These are phyloP conservation scores for Paecilomyces sp. DNA, from an alignment of 2,329 filamentous ascomycete species.

Conservation along the genomic window DNA sequence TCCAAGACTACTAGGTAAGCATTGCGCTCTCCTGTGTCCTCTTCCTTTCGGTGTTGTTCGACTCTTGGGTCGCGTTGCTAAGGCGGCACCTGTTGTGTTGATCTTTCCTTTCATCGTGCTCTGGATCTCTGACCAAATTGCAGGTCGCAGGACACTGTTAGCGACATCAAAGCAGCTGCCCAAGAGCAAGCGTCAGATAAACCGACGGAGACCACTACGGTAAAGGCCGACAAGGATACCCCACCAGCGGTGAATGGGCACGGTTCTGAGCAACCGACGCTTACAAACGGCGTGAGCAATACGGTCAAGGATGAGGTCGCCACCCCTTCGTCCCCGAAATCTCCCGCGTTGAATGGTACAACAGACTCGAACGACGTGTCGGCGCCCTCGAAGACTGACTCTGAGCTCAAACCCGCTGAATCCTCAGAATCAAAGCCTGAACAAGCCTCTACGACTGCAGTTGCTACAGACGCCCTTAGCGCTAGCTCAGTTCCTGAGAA, in stretches of 20 bases:
- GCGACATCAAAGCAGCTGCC: conserved; percentile 17
- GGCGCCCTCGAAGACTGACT: neutral
- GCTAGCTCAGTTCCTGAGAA: neutral
- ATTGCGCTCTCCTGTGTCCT: neutral
- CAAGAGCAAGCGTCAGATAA: conserved; percentile 8
- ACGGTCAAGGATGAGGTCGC: conserved; percentile 2
- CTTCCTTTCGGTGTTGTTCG: neutral
- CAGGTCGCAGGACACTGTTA: conserved; percentile 13
- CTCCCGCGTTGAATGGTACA: conserved; percentile 11
- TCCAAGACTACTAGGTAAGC: conserved; percentile 23
- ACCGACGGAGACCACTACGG: conserved; percentile 1
- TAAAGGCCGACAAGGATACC: conserved; percentile 3
- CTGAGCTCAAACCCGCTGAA: neutral
- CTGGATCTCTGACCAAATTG: conserved; percentile 8
- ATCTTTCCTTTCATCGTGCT: neutral
- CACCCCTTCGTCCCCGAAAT: conserved; percentile 23
- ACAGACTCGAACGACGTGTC: neutral
- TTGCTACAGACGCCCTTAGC: neutral
- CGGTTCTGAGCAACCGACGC: conserved; percentile 10
- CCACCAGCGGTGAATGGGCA: conserved; percentile 24
- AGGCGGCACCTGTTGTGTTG: neutral
- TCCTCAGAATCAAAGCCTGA: neutral
- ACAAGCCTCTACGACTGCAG: neutral
- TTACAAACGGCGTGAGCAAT: conserved; percentile 20
- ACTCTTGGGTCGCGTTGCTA: neutral